Evolutionary conservation across 176 grass and related monocot species (phyloP), one percentile per base, ranked within the genome.

Genomic region (Metroxylon sagu): DNA sequence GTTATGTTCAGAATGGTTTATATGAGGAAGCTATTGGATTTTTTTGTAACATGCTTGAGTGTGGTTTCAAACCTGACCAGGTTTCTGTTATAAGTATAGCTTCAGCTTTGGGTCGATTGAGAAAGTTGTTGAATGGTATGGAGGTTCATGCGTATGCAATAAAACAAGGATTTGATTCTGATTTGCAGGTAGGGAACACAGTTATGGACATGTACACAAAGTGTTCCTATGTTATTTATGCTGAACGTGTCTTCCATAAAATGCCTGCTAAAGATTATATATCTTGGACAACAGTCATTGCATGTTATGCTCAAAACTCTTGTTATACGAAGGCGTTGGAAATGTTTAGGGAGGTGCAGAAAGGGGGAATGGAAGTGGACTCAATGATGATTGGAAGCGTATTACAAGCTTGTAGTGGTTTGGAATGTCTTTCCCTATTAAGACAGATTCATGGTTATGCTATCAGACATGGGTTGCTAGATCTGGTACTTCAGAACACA

Each of bases 161-260:
- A 68, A 90, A 85, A 52, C 68, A 77, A 54, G 71, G 54, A 63
- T 82, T 96, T 58, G 65, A 81, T 73, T 76, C 52, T 51, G 79
- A 83, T 67, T 70, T 87, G 51, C 80, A 85, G 79, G 83, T 90
- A 49, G 80, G 62, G 54, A 96, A 96, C 77, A 81, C 83, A 29
- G 68, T 96, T 52, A 83, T 96, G 50, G 91, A 96, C 75, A 96
- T 90, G 91, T 90, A 96, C 64, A 77, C 74, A 49, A 96, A 82
- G 63, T 96, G 86, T 31, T 12, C 14, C 26, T 60, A 59, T 23
- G 18, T 77, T 55, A 67, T 72, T 28, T 96, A 81, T 19, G 64
- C 83, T 14, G 52, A 61, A 0, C 50, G 27, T 25, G 50, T 90
- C 25, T 96, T 96, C 67, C 68, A 82, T 54, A 77, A 77, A 52